Evolutionary conservation across 352 stramenopile genomes (phyloP).

Genomic region (Pythium pyrilobum): DNA sequence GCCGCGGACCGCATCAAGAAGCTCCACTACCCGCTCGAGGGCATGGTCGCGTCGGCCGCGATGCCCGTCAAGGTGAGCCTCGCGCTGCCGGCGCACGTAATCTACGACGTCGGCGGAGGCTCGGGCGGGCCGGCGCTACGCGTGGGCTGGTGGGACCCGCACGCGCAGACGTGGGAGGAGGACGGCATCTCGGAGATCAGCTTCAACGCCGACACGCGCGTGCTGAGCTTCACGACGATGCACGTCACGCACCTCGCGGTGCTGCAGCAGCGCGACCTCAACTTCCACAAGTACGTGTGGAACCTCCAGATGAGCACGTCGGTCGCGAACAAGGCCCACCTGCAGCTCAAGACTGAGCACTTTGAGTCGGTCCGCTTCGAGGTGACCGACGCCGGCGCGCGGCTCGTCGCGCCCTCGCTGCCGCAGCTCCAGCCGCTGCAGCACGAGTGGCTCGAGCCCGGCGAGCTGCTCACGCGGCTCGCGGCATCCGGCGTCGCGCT

Average conservation of each 20-base stretch:
- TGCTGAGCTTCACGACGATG: conserved; percentile 68
- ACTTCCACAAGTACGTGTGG: conserved; percentile 65
- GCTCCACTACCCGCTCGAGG: conserved; percentile 70
- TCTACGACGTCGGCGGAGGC: conserved; percentile 25
- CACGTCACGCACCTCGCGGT: conserved; percentile 69
- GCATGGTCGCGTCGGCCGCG: conserved; percentile 60
- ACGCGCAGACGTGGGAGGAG: conserved; percentile 53
- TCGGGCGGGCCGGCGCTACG: conserved; percentile 28
- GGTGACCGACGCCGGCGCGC: conserved; percentile 52
- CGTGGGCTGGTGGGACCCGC: conserved; percentile 65
- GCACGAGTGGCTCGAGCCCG: conserved; percentile 32
- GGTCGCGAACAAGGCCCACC: conserved; percentile 22
- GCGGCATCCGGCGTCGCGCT: conserved; percentile 56
- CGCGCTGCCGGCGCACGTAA: conserved; percentile 39
- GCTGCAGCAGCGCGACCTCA: conserved; percentile 60
- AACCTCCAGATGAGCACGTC: conserved; percentile 53
- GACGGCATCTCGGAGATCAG: conserved; percentile 68
- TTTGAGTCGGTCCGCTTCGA: conserved; percentile 59
- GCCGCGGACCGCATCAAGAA: conserved; percentile 42
- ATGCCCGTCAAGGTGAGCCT: conserved; percentile 64
- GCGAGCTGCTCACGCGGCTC: conserved; percentile 53
- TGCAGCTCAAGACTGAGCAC: conserved; percentile 55
- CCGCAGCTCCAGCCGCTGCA: conserved; percentile 41
- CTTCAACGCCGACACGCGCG: conserved; percentile 49
- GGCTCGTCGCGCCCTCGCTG: conserved; percentile 43